Evolutionary conservation across 2,329 filamentous ascomycete species (phyloP), one percentile per base, ranked within the genome.

Genomic region (Apiospora koreana): DNA sequence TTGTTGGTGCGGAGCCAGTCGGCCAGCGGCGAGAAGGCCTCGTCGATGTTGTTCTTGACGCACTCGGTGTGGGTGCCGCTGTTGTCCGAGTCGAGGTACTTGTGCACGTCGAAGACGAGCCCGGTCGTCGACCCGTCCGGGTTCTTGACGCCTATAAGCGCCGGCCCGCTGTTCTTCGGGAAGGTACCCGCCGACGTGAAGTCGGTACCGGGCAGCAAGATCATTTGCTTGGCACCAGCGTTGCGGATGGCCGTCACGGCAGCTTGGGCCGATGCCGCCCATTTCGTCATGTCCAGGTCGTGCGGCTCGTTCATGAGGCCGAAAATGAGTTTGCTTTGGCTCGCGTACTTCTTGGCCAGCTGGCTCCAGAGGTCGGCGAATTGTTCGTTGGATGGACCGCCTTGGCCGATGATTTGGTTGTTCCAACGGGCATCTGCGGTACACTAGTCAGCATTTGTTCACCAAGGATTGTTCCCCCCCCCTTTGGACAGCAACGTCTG

Each of bases 271-370:
- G 88, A 89, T 5, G 83, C 77, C 0, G 87, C 89, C 91, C 91
- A 93, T 1, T 80, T 78, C 31, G 76, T 78, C 65, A 46, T 67
- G 75, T 89, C 85, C 69, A 88, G 79, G 68, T 89, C 86, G 77
- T 91, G 89, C 10, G 91, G 90, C 80, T 91, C 91, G 80, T 93
- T 93, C 90, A 93, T 92, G 62, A 93, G 77, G 18, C 89, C 90
- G 73, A 93, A 91, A 2, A 87, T 83, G 41, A 93, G 80, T 71
- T 86, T 88, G 46, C 83, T 76, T 66, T 88, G 79, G 9, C 76
- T 75, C 28, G 83, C 84, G 78, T 92, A 93, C 76, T 88, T 88
- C 0, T 80, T 82, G 1, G 91, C 90, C 7, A 90, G 78, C 71
- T 87, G 82, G 1, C 76, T 79, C 91, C 91, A 93, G 6, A 92